These are phyloP conservation scores for Geotrichum klebahnii DNA, from an alignment of 1,139 yeast species.

Conservation along the genomic window DNA sequence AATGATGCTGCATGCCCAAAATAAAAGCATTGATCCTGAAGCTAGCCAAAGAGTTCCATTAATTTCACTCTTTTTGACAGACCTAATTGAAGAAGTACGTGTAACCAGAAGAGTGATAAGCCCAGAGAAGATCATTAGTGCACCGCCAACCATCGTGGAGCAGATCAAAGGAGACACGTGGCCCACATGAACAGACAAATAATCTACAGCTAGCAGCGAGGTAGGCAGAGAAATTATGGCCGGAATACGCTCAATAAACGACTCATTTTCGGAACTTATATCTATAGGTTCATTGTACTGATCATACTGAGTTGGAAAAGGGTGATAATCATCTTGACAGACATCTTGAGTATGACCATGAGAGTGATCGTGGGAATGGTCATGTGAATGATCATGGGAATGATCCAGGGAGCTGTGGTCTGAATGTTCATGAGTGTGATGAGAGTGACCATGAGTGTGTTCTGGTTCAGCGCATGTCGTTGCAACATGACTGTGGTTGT, in stretches of 20 bases:
- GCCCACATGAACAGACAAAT: slow-evolving; percentile 23
- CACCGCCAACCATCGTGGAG: slow-evolving; percentile 30
- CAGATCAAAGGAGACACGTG: slow-evolving; percentile 24
- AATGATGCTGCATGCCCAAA: slow-evolving; percentile 22
- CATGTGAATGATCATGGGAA: slow-evolving; percentile 13
- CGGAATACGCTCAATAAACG: slow-evolving; percentile 37
- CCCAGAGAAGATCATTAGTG: slow-evolving; percentile 30
- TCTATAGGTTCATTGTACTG: slow-evolving; percentile 12
- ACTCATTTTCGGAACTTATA: slow-evolving; percentile 19
- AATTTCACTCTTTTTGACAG: slow-evolving; percentile 14
- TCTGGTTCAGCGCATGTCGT: not conserved
- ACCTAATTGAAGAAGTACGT: slow-evolving; percentile 1
- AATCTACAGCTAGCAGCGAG: slow-evolving; percentile 34
- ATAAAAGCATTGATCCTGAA: slow-evolving; percentile 18
- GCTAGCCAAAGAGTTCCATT: slow-evolving; percentile 18
- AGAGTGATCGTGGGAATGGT: slow-evolving; percentile 12
- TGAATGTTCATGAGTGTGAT: slow-evolving; percentile 4
- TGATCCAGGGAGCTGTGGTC: slow-evolving; percentile 9
- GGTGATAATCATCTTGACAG: slow-evolving; percentile 2
- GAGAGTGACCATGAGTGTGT: slow-evolving; percentile 16
- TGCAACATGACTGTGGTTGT: slow-evolving; percentile 8
- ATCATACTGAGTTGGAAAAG: slow-evolving; percentile 15
- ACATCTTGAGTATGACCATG: slow-evolving; percentile 12
- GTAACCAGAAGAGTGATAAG: slow-evolving; percentile 29
- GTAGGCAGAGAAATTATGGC: slow-evolving; percentile 41